A percentile compares a stretch with the other conserved stretches of the same genome.
Evolutionary conservation across 78 protist species (phyloP).

Genomic region (Pelomyxa schiedti): DNA sequence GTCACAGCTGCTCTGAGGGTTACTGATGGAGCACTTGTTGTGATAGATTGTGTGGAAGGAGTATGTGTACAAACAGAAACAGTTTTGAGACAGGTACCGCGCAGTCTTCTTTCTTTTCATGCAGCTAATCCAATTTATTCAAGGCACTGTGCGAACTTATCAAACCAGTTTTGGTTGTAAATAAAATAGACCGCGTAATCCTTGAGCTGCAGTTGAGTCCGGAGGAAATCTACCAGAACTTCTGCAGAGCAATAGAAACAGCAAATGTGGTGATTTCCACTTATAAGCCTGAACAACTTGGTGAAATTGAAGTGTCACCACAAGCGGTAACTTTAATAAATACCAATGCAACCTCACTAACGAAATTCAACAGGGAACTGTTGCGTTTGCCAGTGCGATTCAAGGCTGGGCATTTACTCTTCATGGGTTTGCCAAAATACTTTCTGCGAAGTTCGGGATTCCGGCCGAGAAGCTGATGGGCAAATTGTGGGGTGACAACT

Average conservation of each 20-base stretch:
- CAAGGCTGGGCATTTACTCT: conserved; percentile 75
- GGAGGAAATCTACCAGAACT: conserved; percentile 71
- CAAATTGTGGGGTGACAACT: conserved; percentile 64
- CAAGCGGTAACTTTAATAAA: too few relatives aligned
- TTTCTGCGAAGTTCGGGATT: conserved; percentile 31
- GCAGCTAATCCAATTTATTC: too few relatives aligned
- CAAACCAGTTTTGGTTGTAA: conserved; percentile 77
- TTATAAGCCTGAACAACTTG: conserved; percentile 65
- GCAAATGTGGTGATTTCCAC: conserved; percentile 79
- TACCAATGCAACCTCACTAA: too few relatives aligned
- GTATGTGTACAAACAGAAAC: conserved; percentile 89
- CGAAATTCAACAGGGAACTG: conserved; percentile 38
- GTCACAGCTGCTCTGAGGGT: conserved; percentile 83
- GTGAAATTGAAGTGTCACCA: conserved; percentile 69
- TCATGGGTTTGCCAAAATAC: conserved; percentile 20
- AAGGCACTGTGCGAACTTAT: conserved; percentile 72
- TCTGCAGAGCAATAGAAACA: conserved; percentile 54
- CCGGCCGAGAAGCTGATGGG: background rate
- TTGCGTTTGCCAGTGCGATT: conserved; percentile 61
- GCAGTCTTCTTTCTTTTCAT: too few relatives aligned
- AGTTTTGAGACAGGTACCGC: conserved; percentile 90
- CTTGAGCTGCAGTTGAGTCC: conserved; percentile 73
- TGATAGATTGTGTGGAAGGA: conserved; percentile 85
- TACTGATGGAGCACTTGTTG: conserved; percentile 87
- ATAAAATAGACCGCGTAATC: conserved; percentile 91